These are phyloP conservation scores for Boletus bicolor DNA, from an alignment of 768 basidiomycete genomes.

Conservation along the genomic window DNA sequence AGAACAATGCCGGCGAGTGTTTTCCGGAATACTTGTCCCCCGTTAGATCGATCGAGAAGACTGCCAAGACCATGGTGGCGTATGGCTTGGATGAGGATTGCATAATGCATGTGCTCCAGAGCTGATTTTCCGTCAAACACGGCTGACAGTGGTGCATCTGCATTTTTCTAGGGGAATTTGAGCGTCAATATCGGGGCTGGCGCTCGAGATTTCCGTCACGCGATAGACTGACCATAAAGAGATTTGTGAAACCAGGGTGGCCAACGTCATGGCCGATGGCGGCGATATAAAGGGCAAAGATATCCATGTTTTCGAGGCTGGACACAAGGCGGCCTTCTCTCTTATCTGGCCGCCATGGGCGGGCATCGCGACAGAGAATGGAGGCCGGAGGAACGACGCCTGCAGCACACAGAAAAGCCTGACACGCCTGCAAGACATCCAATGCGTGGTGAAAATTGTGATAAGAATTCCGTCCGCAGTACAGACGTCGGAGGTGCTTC, in stretches of 20 bases:
- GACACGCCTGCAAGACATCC: conserved; percentile 92
- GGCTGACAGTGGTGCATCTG: conserved; percentile 80
- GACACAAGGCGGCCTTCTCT: conserved; percentile 36
- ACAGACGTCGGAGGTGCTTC: conserved; percentile 85
- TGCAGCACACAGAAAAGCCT: conserved; percentile 76
- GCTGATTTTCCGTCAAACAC: conserved; percentile 89
- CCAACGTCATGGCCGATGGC: conserved; percentile 98
- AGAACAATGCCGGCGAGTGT: conserved; percentile 80
- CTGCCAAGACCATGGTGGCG: conserved; percentile 72
- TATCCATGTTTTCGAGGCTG: conserved; percentile 59
- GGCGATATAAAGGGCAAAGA: conserved; percentile 83
- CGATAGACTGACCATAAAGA: conserved; percentile 75
- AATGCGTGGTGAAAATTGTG: conserved; percentile 98
- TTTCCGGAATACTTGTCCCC: conserved; percentile 56
- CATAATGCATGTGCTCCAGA: conserved; percentile 89
- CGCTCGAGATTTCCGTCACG: neutral
- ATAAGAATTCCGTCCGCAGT: conserved; percentile 88
- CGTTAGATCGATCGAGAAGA: conserved; percentile 55
- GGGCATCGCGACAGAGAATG: conserved; percentile 44
- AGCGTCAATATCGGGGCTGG: conserved; percentile 1
- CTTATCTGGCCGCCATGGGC: conserved; percentile 38
- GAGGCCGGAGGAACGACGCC: conserved; percentile 78
- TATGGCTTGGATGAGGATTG: conserved; percentile 76
- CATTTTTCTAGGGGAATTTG: conserved; percentile 70
- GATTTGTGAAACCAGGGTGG: conserved; percentile 92